phyloP scores from a whole-genome alignment of 1,284 basidiomycete genomes.

The Irpex rosettiformis region DNA sequence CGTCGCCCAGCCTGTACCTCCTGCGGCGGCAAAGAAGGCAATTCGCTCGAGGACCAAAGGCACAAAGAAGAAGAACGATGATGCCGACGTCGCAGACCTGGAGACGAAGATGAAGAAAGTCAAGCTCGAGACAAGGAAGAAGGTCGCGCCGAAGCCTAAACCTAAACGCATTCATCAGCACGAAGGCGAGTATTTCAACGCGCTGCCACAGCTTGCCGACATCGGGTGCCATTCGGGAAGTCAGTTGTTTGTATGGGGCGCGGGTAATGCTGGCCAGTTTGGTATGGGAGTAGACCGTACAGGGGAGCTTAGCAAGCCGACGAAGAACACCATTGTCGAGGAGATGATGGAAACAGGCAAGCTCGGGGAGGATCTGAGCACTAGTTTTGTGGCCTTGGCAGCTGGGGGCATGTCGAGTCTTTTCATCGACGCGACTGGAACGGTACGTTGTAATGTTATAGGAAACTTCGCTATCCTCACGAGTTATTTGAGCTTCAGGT shows the following conservation, averaged over 20 bases:
- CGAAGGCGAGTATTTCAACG: conserved; percentile 54
- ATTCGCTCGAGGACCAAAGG: neutral
- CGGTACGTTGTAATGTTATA: conserved; percentile 47
- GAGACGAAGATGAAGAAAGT: conserved; percentile 5
- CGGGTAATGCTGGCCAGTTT: conserved; percentile 86
- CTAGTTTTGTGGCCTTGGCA: conserved; percentile 71
- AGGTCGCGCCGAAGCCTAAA: conserved; percentile 5
- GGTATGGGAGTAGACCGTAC: conserved; percentile 72
- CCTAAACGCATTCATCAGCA: conserved; percentile 20
- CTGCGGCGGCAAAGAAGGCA: neutral
- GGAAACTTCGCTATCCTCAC: neutral
- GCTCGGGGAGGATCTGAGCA: conserved; percentile 63
- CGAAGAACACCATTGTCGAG: conserved; percentile 60
- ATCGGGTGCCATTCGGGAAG: neutral
- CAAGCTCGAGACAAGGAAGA: neutral
- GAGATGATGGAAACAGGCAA: conserved; percentile 59
- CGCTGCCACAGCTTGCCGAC: conserved; percentile 44
- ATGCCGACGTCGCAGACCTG: neutral
- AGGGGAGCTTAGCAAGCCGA: conserved; percentile 68
- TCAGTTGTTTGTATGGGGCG: conserved; percentile 73
- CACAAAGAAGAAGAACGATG: neutral
- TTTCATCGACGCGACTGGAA: conserved; percentile 79
- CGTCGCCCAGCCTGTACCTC: neutral
- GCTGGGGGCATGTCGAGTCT: conserved; percentile 84
- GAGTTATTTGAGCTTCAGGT: conserved; percentile 41